These are phyloP conservation scores for Nitzschia inconspicua DNA, from an alignment of 108 stramenopile species.

Conservation along the genomic window DNA sequence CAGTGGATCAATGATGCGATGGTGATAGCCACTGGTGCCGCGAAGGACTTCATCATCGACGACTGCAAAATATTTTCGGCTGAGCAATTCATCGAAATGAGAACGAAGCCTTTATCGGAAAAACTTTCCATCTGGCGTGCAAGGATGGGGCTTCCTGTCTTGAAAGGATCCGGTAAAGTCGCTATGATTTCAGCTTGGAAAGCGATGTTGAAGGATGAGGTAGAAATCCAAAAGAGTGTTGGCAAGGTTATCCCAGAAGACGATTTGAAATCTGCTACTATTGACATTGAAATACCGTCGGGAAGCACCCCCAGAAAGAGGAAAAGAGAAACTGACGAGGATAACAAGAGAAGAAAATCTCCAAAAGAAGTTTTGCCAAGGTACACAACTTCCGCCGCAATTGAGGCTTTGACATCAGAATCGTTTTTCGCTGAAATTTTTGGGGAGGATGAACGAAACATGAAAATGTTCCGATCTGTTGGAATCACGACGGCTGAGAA, in stretches of 20 bases:
- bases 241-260: constrained; percentile 9
- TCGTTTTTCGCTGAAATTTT: constrained; percentile 4
- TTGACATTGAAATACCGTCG: neutral
- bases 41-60: constrained; percentile 39
- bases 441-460: constrained; percentile 3
- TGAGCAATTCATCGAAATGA: constrained; percentile 23
- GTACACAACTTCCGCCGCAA: neutral
- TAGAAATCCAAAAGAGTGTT: constrained; percentile 9
- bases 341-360: neutral
- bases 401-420: constrained; percentile 1
- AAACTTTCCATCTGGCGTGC: constrained; percentile 29
- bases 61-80: constrained; percentile 13
- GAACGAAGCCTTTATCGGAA: constrained; percentile 36
- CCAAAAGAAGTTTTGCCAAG: neutral
- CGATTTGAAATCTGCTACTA: neutral
- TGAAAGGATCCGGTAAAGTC: constrained; percentile 51
- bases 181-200: constrained; percentile 58
- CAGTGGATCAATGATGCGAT: constrained; percentile 33
- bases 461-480: constrained; percentile 8
- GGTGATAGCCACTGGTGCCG: constrained; percentile 33
- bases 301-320: neutral
- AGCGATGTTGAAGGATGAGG: constrained; percentile 35
- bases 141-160: constrained; percentile 13
- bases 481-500: constrained; percentile 38
- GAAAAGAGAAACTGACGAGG: constrained; percentile 2